Evolutionary conservation across 768 basidiomycete genomes (phyloP).

Genomic region (Amanita muscaria): DNA sequence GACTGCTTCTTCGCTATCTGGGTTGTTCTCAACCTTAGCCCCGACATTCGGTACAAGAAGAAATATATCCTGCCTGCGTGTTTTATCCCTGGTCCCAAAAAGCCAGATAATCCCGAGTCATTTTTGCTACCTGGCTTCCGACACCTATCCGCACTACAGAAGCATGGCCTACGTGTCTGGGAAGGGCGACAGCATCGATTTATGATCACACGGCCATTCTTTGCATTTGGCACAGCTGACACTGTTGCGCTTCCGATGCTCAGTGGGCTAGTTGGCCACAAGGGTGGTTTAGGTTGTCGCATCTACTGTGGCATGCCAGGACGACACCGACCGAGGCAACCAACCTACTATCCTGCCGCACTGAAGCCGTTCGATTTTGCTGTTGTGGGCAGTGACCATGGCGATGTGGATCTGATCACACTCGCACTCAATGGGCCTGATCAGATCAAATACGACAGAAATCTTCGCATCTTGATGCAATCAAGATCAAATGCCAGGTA

Average conservation of each 20-base stretch:
- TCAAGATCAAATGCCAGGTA: too few relatives aligned
- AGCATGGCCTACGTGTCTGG: slow-evolving; percentile 16
- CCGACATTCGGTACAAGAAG: too few relatives aligned
- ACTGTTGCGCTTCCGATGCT: neutral
- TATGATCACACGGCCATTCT: neutral
- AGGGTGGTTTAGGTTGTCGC: neutral
- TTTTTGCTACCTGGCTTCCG: slow-evolving; percentile 26
- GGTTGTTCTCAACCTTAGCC: slow-evolving; percentile 23
- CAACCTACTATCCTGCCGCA: slow-evolving; percentile 2
- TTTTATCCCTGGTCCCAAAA: slow-evolving; percentile 27
- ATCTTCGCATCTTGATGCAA: neutral
- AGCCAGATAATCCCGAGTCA: too few relatives aligned
- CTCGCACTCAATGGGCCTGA: slow-evolving; percentile 1
- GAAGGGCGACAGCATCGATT: slow-evolving; percentile 4
- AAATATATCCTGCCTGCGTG: slow-evolving; percentile 22
- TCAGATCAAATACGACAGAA: neutral
- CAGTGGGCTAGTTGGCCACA: neutral
- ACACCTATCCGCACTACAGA: slow-evolving; percentile 23
- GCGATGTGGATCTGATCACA: neutral
- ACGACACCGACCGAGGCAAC: neutral
- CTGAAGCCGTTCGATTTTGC: neutral
- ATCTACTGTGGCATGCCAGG: neutral
- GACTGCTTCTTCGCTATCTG: slow-evolving; percentile 29
- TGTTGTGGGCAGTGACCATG: too few relatives aligned
- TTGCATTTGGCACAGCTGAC: neutral